Percentiles rank a stretch among this genome's conserved stretches.
Evolutionary conservation across 495 filamentous ascomycete genomes (phyloP).

Genomic region (Hyaloscypha variabilis): DNA sequence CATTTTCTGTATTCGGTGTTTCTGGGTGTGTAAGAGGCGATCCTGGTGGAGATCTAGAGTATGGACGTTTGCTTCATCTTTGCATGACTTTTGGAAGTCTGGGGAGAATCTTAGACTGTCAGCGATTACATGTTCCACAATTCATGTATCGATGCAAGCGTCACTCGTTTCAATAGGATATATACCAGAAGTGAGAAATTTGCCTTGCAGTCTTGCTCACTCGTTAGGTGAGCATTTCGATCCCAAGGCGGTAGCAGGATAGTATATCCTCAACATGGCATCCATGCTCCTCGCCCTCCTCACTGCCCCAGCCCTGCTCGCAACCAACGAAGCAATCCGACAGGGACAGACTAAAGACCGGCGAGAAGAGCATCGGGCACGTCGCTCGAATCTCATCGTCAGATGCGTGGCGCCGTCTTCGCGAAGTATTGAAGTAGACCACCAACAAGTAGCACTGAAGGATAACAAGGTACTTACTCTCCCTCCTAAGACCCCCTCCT

Average conservation of each 20-base stretch:
- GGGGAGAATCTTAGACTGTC: slow-evolving; percentile 8
- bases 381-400: slow-evolving; percentile 46
- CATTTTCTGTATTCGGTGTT: not conserved
- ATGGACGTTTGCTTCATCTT: slow-evolving; percentile 24
- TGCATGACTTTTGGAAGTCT: slow-evolving; percentile 32
- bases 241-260: not conserved
- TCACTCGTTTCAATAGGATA: no score
- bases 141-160: no score
- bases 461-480: slow-evolving; percentile 14
- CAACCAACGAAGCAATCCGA: slow-evolving; percentile 47
- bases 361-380: slow-evolving; percentile 45
- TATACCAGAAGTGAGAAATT: no score
- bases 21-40: not conserved
- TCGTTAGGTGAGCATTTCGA: no score
- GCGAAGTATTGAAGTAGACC: slow-evolving; percentile 39
- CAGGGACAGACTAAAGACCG: slow-evolving; percentile 47
- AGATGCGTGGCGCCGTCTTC: slow-evolving; percentile 38
- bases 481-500: no score
- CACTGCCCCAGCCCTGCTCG: slow-evolving; percentile 43
- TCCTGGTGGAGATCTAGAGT: slow-evolving; percentile 20
- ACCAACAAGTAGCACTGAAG: slow-evolving; percentile 40
- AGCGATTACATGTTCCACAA: not conserved
- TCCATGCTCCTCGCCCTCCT: slow-evolving; percentile 39
- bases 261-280: slow-evolving; percentile 16
- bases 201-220: no score